These are phyloP conservation scores for Podospora fimiseda DNA, from an alignment of 495 filamentous ascomycete genomes.

Conservation along the genomic window DNA sequence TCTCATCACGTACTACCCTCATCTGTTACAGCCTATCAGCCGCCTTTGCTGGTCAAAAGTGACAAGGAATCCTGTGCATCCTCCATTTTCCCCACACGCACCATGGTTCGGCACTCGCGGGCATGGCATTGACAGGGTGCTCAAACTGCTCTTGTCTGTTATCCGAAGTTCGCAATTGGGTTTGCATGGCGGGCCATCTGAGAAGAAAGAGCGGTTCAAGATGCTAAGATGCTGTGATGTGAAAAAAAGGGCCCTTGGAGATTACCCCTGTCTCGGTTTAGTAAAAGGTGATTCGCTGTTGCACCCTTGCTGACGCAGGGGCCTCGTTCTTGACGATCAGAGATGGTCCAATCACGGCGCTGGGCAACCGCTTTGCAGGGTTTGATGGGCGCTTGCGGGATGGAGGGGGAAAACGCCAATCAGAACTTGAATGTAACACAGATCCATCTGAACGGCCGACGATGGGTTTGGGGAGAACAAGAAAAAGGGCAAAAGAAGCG, in stretches of 20 bases:
- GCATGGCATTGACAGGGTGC: no score
- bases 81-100: not conserved
- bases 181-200: no score
- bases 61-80: not conserved
- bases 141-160: no score
- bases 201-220: no score
- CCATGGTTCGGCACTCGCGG: not conserved
- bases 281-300: not conserved
- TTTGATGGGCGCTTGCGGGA: not conserved
- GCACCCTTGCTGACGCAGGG: not conserved
- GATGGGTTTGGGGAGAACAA: no score
- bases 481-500: no score
- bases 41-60: no score
- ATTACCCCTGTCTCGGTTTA: not conserved
- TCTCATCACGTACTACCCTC: no score
- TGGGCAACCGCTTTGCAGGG: not conserved
- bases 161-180: not conserved
- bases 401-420: not conserved
- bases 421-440: not conserved
- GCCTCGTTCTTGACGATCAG: not conserved
- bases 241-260: not conserved
- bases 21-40: no score
- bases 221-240: no score
- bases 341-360: not conserved
- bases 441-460: no score